Percentiles rank a stretch among this genome's conserved stretches.
Evolutionary conservation across 345 rosid genomes (phyloP).

Genomic region (Populus pruinosa): DNA sequence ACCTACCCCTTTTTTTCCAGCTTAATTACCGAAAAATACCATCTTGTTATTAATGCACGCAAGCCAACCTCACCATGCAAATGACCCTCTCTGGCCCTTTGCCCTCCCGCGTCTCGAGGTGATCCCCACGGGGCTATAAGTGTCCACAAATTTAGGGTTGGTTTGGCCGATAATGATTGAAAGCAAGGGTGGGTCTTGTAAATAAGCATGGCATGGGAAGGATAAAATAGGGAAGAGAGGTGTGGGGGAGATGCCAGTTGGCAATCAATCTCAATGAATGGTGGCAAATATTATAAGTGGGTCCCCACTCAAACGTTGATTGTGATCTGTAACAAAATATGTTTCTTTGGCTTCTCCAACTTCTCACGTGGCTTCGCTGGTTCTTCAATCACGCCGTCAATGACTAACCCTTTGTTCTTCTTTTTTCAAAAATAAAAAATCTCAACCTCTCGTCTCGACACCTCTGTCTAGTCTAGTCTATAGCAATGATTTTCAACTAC

Average conservation of each 20-base stretch:
- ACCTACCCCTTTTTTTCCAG: constrained; percentile 7
- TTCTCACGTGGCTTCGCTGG: constrained; percentile 47
- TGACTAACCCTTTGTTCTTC: neutral
- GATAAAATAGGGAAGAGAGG: constrained; percentile 15
- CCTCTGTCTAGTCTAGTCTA: too few species aligned
- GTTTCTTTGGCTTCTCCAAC: neutral
- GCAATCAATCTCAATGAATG: constrained; percentile 22
- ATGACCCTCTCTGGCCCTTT: neutral
- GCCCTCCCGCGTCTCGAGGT: too few species aligned
- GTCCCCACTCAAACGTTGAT: neutral
- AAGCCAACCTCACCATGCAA: neutral
- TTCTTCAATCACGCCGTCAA: constrained; percentile 18
- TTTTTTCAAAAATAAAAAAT: too few species aligned
- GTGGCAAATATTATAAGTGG: constrained; percentile 20
- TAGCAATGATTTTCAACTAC: too few species aligned
- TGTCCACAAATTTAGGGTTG: neutral
- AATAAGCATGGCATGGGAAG: neutral
- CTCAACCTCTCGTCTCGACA: neutral
- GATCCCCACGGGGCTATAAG: neutral
- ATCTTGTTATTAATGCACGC: neutral
- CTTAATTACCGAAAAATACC: constrained; percentile 18
- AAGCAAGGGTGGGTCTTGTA: neutral
- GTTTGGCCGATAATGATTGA: neutral
- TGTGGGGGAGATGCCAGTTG: constrained; percentile 33
- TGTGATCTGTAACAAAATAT: constrained; percentile 9